phyloP scores from a whole-genome alignment of 2,329 filamentous ascomycete species.

The Metarhizium sp. region DNA sequence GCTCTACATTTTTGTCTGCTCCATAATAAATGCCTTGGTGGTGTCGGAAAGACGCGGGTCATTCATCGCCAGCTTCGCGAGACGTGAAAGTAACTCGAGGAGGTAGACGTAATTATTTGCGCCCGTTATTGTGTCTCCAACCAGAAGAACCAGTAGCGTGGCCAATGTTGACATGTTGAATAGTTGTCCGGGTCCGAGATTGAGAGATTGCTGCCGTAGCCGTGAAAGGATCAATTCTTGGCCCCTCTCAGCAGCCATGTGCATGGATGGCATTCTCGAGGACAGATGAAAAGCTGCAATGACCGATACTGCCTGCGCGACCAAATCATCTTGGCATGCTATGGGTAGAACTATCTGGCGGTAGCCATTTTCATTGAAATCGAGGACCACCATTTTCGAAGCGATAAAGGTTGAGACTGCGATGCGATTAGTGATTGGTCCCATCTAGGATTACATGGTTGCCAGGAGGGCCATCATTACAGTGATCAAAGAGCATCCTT shows the following conservation, averaged over 20 bases:
- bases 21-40: slow-evolving; percentile 17
- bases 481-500: slow-evolving; percentile 26
- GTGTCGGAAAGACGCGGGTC: slow-evolving; percentile 9
- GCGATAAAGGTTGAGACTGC: slow-evolving; percentile 26
- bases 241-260: slow-evolving; percentile 21
- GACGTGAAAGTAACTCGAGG: slow-evolving; percentile 24
- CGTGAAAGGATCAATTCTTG: slow-evolving; percentile 25
- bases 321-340: slow-evolving; percentile 24
- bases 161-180: slow-evolving; percentile 27
- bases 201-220: slow-evolving; percentile 21
- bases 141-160: slow-evolving; percentile 27
- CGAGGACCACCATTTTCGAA: slow-evolving; percentile 29
- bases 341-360: slow-evolving; percentile 28
- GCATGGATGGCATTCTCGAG: slow-evolving; percentile 19
- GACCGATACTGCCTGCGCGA: slow-evolving; percentile 26
- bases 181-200: slow-evolving; percentile 16
- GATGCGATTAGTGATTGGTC: not conserved
- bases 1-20: slow-evolving; percentile 23
- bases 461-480: slow-evolving; percentile 10
- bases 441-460: not conserved
- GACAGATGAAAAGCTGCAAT: slow-evolving; percentile 29
- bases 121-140: slow-evolving; percentile 31
- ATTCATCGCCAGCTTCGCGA: slow-evolving; percentile 14
- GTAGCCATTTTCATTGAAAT: slow-evolving; percentile 26
- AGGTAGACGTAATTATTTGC: slow-evolving; percentile 27